Percentiles rank a stretch among this genome's conserved stretches.
Conservation (phyloP, 2,329 filamentous ascomycete genomes). For the Penicillium sp. region DNA sequence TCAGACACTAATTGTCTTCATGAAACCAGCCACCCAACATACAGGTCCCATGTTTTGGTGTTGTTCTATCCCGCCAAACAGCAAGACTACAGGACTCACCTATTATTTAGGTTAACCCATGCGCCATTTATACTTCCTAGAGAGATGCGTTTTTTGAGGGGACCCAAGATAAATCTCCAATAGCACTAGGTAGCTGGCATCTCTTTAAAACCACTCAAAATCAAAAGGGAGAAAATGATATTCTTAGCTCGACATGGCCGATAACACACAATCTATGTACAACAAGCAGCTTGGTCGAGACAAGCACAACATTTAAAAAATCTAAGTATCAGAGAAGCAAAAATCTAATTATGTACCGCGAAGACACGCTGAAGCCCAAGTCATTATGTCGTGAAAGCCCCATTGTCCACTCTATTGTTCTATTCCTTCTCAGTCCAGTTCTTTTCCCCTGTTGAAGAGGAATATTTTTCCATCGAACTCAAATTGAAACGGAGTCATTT, state of each 20-base stretch:
- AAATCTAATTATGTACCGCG: slow-evolving; percentile 8
- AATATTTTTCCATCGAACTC: neutral
- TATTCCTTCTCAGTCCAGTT: neutral
- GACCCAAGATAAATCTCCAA: too few species aligned
- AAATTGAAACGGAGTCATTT: neutral
- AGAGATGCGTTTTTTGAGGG: too few species aligned
- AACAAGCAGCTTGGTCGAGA: neutral
- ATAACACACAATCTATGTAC: slow-evolving; percentile 7
- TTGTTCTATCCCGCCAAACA: too few species aligned
- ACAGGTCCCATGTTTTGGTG: too few species aligned
- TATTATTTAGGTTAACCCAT: too few species aligned
- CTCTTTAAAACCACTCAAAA: too few species aligned
- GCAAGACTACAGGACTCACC: too few species aligned
- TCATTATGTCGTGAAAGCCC: slow-evolving; percentile 21
- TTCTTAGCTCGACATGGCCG: neutral
- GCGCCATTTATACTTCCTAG: too few species aligned
- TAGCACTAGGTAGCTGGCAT: too few species aligned
- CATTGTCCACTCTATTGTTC: neutral
- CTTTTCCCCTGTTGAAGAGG: neutral
- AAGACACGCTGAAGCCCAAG: slow-evolving; percentile 11
- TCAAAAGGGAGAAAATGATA: too few species aligned
- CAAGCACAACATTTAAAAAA: neutral
- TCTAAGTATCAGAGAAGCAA: neutral
- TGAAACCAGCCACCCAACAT: too few species aligned
- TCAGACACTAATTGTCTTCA: too few species aligned